Evolutionary conservation across 768 basidiomycete genomes (phyloP), one percentile per base, ranked within the genome.

Genomic region (Phanerochaete carnosa): DNA sequence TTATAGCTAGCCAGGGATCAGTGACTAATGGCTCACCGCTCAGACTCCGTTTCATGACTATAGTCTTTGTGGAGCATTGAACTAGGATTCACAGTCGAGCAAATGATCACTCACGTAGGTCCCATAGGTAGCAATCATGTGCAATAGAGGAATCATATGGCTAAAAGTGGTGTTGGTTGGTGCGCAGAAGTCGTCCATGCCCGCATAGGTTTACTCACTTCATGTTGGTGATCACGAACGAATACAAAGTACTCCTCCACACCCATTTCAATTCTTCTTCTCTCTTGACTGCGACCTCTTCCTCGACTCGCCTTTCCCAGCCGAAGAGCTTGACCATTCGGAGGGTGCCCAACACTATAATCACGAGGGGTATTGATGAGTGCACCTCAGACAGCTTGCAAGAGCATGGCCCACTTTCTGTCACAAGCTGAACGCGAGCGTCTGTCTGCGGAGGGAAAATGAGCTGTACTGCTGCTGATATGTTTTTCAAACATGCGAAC

Each of bases 181-280:
- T 35, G 33, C 33, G 7, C 33, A 7, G 8, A 15, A 15, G 33
- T 7, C 7, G 33, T 7, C 15, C 33, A 35, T 35, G 33, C 7
- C 15, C 39, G 6, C 39, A n/a, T n/a, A n/a, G n/a, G n/a, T 43
- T 8, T 11, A 72, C 74, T 19, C 63, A 82, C 79, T 79, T 80
- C 51, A 77, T 50, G 55, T 70, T 72, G 35, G 64, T 73, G 66
- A 77, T 78, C 62, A 78, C 67, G 22, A 88, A 66, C 30, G 78
- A 77, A n/a, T 83, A 72, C 23, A 87, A 62, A 66, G 83, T 79
- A 45, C 78, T 72, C 65, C 78, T 80, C 77, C 80, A 81, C 39
- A 85, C 74, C 71, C 79, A 79, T 5, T 65, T 60, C 13, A 91
- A 71, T 68, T 91, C 89, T 11, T 80, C 79, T 45, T 86, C 81